Evolutionary conservation across 2,329 filamentous ascomycete species (phyloP), one percentile per base, ranked within the genome.

Genomic region (Diaporthe velutina): DNA sequence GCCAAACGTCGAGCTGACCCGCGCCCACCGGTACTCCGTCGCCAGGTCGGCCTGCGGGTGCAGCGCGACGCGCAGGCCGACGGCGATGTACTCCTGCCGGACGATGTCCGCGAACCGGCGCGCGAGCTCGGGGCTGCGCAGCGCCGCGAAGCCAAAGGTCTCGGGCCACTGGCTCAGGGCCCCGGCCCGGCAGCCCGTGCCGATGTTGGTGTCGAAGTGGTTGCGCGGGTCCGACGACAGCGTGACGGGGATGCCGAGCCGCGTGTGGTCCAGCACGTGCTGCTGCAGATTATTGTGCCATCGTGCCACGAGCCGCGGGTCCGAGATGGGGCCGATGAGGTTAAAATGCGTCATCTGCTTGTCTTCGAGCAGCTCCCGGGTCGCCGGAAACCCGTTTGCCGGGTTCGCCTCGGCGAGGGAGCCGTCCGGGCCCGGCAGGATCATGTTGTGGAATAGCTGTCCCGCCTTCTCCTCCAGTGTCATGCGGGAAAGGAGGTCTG

Each of bases 161-260:
- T 89, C 87, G 0, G 88, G 88, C 88, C 88, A 90, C 71, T 87
- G 84, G 0, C 86, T 88, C 75, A 90, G 86, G 0, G 80, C 81
- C 0, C 83, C 85, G 0, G 86, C 85, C 0, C 79, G 78, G 75
- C 86, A 85, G 0, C 83, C 85, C 4, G 84, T 87, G 3, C 84
- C 87, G 1, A 85, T 75, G 45, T 85, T 84, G 38, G 85, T 82
- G 1, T 83, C 84, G 77, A 86, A 87, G 4, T 83, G 80, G 74
- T 88, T 86, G 1, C 85, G 84, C 0, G 87, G 87, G 45, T 89
- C 87, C 0, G 86, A 83, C 1, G 86, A 87, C 3, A 88, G 77
- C 0, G 86, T 88, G 33, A 88, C 80, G 0, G 87, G 87, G 38
- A 88, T 88, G 0, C 87, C 86, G 3, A 89, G 83, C 0, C 86